Evolutionary conservation across 768 basidiomycete genomes (phyloP).

Genomic region (Porphyrellus cyaneotinctus): DNA sequence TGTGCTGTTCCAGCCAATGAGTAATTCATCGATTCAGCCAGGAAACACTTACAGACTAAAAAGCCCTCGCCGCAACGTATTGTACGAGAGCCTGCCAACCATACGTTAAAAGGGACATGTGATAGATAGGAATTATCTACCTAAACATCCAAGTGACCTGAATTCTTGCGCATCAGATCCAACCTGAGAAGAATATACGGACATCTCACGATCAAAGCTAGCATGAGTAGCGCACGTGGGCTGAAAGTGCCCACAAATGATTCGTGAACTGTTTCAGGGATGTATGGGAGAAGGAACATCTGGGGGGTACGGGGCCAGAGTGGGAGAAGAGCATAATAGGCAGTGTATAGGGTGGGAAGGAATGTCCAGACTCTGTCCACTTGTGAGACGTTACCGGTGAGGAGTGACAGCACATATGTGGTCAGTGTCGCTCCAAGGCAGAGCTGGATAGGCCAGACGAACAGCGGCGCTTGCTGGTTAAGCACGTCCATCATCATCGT

Average conservation of each 20-base stretch:
- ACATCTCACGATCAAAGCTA: slow-evolving; percentile 53
- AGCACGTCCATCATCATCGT: slow-evolving; percentile 13
- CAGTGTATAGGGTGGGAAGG: slow-evolving; percentile 76
- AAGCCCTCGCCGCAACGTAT: slow-evolving; percentile 80
- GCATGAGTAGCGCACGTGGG: slow-evolving; percentile 71
- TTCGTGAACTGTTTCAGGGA: slow-evolving; percentile 43
- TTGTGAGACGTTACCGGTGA: slow-evolving; percentile 80
- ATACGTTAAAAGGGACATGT: slow-evolving; percentile 26
- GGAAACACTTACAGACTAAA: slow-evolving; percentile 55
- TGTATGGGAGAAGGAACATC: slow-evolving; percentile 48
- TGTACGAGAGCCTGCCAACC: slow-evolving; percentile 59
- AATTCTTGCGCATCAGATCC: neutral
- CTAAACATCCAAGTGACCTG: slow-evolving; percentile 60
- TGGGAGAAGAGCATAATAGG: slow-evolving; percentile 77
- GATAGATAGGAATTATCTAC: slow-evolving; percentile 24
- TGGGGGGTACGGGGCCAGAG: slow-evolving; percentile 40
- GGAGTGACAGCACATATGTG: slow-evolving; percentile 56
- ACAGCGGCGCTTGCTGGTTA: slow-evolving; percentile 28
- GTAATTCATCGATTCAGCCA: neutral
- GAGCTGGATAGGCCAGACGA: slow-evolving; percentile 63
- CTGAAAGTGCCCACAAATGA: slow-evolving; percentile 46
- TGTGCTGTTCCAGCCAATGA: slow-evolving; percentile 37
- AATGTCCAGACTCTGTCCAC: slow-evolving; percentile 84
- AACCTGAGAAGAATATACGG: neutral
- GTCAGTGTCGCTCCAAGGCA: slow-evolving; percentile 44